These are phyloP conservation scores for Emydomyces testavorans DNA, from an alignment of 2,329 filamentous ascomycete genomes.

Conservation along the genomic window DNA sequence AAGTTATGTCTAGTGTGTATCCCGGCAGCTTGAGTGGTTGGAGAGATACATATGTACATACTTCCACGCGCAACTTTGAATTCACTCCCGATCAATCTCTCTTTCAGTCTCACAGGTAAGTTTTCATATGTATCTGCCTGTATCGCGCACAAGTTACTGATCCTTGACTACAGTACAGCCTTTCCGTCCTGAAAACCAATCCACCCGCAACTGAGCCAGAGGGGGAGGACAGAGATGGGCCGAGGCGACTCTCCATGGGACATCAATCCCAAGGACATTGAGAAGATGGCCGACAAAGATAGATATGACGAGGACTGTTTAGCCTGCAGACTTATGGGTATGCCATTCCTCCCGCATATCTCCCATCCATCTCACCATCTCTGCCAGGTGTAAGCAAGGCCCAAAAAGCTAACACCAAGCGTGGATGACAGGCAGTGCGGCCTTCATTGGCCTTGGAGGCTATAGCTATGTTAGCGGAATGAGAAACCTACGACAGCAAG, in stretches of 20 bases:
- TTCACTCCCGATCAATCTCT: not conserved
- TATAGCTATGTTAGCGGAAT: constrained; percentile 71
- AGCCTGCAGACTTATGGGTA: constrained; percentile 61
- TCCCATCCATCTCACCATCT: not conserved
- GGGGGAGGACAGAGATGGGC: constrained; percentile 8
- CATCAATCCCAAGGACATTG: constrained; percentile 47
- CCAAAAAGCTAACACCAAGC: not conserved
- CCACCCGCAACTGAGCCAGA: not conserved
- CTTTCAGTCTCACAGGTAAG: too few species aligned
- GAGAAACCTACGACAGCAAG: constrained; percentile 56
- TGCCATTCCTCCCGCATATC: constrained; percentile 18
- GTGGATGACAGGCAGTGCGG: constrained; percentile 40
- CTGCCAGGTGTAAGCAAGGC: not conserved
- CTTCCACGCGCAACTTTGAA: not conserved
- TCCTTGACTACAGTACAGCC: too few species aligned
- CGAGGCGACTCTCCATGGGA: constrained; percentile 38
- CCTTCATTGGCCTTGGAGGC: constrained; percentile 61
- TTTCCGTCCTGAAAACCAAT: too few species aligned
- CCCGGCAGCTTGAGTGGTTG: not conserved
- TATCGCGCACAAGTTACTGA: too few species aligned
- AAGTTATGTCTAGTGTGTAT: not conserved
- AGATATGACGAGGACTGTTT: constrained; percentile 50
- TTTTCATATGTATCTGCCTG: too few species aligned
- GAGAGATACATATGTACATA: not conserved
- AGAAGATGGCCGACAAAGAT: constrained; percentile 41